These are phyloP conservation scores for Astrephomene gubernaculifera DNA, from an alignment of 139 green algal genomes.

Conservation along the genomic window DNA sequence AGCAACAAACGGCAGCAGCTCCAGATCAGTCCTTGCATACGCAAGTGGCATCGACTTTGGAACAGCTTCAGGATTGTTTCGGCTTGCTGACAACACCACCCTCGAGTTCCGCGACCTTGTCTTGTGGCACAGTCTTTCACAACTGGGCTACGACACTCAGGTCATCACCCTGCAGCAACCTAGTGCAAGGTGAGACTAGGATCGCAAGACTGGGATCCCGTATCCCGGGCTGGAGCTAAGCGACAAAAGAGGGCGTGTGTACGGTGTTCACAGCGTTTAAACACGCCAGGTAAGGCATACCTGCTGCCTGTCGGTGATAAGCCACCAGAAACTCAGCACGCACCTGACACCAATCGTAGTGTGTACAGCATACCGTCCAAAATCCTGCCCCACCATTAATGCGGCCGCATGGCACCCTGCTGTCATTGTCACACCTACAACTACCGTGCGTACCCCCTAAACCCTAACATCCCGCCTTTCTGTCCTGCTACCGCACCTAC, in stretches of 20 bases:
- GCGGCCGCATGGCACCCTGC: background rate
- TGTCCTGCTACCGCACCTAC: background rate
- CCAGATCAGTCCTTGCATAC: background rate
- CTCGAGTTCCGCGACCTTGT: background rate
- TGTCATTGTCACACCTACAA: background rate
- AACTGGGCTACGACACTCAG: conserved; percentile 6
- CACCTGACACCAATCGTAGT: background rate
- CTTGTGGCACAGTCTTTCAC: background rate
- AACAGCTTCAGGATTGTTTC: background rate
- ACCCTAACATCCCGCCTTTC: background rate
- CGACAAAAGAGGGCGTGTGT: no score
- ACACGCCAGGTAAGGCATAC: background rate
- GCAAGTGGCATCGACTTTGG: conserved; percentile 1
- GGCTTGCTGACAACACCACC: background rate
- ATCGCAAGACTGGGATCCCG: no score
- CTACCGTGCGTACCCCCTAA: background rate
- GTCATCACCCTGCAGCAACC: background rate
- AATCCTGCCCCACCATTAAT: background rate
- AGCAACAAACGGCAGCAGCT: no score
- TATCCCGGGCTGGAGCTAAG: background rate
- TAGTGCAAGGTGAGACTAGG: background rate
- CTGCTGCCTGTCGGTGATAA: background rate
- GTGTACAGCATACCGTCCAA: background rate
- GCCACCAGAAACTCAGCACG: background rate
- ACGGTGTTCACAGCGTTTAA: background rate